A percentile compares a stretch with the other conserved stretches of the same genome.
These are phyloP conservation scores for Nitzschia sp. DNA, from an alignment of 108 stramenopile species.

Conservation along the genomic window DNA sequence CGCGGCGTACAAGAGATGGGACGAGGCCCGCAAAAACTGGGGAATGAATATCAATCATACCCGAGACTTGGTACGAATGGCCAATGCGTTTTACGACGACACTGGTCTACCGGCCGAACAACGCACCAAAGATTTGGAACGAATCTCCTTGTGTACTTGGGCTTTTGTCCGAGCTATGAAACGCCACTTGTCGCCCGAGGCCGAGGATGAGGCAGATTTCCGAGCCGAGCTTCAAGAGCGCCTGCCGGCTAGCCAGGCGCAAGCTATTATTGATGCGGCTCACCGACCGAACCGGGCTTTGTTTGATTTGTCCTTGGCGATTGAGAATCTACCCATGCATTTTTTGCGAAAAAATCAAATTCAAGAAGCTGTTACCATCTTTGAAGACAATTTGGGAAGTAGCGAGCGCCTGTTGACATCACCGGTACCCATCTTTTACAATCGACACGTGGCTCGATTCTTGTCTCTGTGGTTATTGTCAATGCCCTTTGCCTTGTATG, in stretches of 20 bases:
- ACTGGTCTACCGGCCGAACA: constrained; percentile 38
- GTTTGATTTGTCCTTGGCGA: constrained; percentile 69
- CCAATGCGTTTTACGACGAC: constrained; percentile 63
- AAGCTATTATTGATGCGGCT: constrained; percentile 57
- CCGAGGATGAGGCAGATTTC: constrained; percentile 67
- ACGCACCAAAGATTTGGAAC: constrained; percentile 55
- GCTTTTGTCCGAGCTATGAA: constrained; percentile 71
- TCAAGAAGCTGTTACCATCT: constrained; percentile 66
- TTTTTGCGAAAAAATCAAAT: constrained; percentile 74
- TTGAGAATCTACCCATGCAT: constrained; percentile 80
- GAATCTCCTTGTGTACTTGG: constrained; percentile 62
- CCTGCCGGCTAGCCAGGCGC: constrained; percentile 60
- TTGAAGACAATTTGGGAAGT: constrained; percentile 72
- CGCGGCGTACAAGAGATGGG: constrained; percentile 69
- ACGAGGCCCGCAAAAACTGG: constrained; percentile 86
- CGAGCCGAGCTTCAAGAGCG: constrained; percentile 48
- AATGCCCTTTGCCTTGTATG: constrained; percentile 77
- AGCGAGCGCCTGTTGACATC: constrained; percentile 66
- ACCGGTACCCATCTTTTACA: constrained; percentile 73
- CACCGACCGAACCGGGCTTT: constrained; percentile 80
- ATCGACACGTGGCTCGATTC: constrained; percentile 79
- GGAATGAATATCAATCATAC: constrained; percentile 85
- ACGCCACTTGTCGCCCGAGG: constrained; percentile 60
- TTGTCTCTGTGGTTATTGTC: constrained; percentile 71
- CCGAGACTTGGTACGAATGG: constrained; percentile 69